A percentile compares a stretch with the other conserved stretches of the same genome.
Conservation (phyloP, 495 filamentous ascomycete species). For the Penicillium alfredii region DNA sequence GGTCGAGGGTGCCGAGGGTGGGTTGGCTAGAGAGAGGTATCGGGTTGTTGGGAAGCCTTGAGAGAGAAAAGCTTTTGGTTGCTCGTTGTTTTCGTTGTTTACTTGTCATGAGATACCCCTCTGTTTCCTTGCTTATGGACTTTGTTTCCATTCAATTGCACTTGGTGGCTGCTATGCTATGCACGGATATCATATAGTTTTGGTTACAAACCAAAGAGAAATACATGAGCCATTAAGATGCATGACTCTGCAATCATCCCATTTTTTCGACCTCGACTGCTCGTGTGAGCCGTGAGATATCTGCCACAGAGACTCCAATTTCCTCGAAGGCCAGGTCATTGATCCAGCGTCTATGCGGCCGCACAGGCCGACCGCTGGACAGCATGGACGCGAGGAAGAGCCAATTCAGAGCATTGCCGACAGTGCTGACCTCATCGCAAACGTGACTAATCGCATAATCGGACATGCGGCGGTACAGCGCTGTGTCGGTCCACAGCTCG, state of each 20-base stretch:
- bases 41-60: constrained; percentile 33
- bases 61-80: constrained; percentile 8
- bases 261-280: constrained; percentile 30
- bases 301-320: constrained; percentile 35
- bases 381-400: constrained; percentile 67
- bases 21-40: constrained; percentile 44
- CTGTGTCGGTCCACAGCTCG: constrained; percentile 61
- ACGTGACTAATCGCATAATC: constrained; percentile 59
- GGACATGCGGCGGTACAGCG: constrained; percentile 61
- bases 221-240: no score
- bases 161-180: background rate
- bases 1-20: constrained; percentile 44
- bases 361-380: constrained; percentile 41
- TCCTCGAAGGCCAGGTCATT: constrained; percentile 72
- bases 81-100: constrained; percentile 8
- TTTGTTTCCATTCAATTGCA: background rate
- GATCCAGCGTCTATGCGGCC: constrained; percentile 59
- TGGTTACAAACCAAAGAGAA: background rate
- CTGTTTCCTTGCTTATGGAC: constrained; percentile 6
- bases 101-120: constrained; percentile 21
- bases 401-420: constrained; percentile 74
- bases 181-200: background rate
- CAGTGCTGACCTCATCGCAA: constrained; percentile 77
- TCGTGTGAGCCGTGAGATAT: constrained; percentile 42
- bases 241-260: no score